Base-by-base conservation (phyloP, 1,284 basidiomycete genomes). In the Ceratobasidium sp. region DNA sequence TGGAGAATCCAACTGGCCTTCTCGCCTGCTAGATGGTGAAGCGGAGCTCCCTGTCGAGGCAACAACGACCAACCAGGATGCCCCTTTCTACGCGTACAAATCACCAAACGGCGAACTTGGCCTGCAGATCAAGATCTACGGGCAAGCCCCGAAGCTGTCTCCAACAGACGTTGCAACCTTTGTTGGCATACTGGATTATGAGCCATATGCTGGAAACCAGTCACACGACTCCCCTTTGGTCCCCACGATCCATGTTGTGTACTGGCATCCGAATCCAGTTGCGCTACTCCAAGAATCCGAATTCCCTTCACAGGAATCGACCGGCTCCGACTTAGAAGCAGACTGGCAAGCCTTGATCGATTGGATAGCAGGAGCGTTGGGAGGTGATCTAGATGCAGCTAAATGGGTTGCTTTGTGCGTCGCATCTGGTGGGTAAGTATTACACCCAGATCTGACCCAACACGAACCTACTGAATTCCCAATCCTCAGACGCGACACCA, bases 341-440 rank as follows among this genome's bases (percentile, higher is more conserved):
- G 46, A 88, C 6, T 87, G 91, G 59, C 80, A 87, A 3, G 87
- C 91, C 67, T 84, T 96, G 20, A 86, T 95, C 50, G 79, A 84
- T 0, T 95, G 94, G 92, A 88, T 96, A 67, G 91, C 93, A 27
- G 89, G 92, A 79, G 89, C 87, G 6, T 85, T 95, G 0, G 91
- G 87, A 1, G 92, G 92, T 0, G 94, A 96, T 82, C 82, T 79
- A 38, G 85, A 90, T 46, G 92, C 92, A 0, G 94, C 95, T 12
- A 93, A 96, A 84, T 95, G 92, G 90, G 85, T 94, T 2, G 84
- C 96, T 7, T 85, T 96, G 18, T 86, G 88, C 30, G 83, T 88
- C 33, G 86, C 93, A n/a, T 88, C 92, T 27, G 88, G 88, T 83
- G 89, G 92, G 94, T 95, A 82, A 80, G 91, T 66, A 33, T 27